phyloP scores from a whole-genome alignment of 202 grass and related monocot species.

The Digitaria exilis region DNA sequence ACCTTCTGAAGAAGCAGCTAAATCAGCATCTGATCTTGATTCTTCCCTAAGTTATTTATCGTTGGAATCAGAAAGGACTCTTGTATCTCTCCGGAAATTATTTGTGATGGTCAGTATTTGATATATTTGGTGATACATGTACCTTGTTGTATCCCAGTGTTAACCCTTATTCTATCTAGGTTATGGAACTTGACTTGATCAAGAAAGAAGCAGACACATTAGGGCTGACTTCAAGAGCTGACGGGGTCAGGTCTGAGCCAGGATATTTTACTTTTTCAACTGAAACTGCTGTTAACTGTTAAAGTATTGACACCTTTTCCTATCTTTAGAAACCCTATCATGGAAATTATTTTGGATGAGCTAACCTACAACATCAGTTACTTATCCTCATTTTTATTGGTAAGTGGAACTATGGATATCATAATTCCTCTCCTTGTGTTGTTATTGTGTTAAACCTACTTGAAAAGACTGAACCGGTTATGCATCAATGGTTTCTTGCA shows the following conservation, averaged over 20 bases:
- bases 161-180: slow-evolving; percentile 52
- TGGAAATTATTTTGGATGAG: slow-evolving; percentile 92
- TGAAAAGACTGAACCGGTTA: background rate
- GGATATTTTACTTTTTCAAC: slow-evolving; percentile 5
- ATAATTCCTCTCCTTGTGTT: background rate
- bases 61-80: slow-evolving; percentile 57
- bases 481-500: slow-evolving; percentile 27
- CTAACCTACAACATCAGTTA: slow-evolving; percentile 72
- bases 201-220: slow-evolving; percentile 78
- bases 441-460: slow-evolving; percentile 26
- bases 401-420: slow-evolving; percentile 36
- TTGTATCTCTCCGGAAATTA: slow-evolving; percentile 67
- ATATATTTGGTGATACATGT: slow-evolving; percentile 36
- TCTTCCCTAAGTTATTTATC: slow-evolving; percentile 56
- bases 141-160: slow-evolving; percentile 32
- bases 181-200: slow-evolving; percentile 82
- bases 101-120: slow-evolving; percentile 63
- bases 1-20: slow-evolving; percentile 51
- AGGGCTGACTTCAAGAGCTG: slow-evolving; percentile 73
- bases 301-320: slow-evolving; percentile 42
- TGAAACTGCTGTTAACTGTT: slow-evolving; percentile 18
- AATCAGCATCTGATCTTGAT: slow-evolving; percentile 50
- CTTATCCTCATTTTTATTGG: slow-evolving; percentile 73
- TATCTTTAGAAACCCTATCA: slow-evolving; percentile 66
- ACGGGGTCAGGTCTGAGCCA: slow-evolving; percentile 63